These are phyloP conservation scores for Biscogniauxia mediterranea DNA, from an alignment of 2,329 filamentous ascomycete species.

Conservation along the genomic window DNA sequence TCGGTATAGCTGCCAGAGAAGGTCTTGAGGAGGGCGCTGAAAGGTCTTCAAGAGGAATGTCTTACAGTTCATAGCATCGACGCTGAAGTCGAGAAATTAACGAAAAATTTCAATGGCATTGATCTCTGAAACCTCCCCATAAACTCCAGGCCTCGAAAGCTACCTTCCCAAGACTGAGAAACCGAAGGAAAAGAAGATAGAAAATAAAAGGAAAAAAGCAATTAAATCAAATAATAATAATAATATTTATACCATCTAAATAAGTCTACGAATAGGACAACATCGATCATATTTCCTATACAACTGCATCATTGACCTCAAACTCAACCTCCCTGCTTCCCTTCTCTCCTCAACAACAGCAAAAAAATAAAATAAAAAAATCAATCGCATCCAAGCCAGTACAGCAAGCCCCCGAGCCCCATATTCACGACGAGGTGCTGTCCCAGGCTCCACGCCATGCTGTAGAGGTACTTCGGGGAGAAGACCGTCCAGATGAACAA, in stretches of 20 bases:
- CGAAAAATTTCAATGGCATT: too few species aligned
- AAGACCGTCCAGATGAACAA: conserved; percentile 99
- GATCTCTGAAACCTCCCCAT: too few species aligned
- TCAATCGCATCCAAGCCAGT: conserved; percentile 44
- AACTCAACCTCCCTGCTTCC: too few species aligned
- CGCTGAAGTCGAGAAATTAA: neutral
- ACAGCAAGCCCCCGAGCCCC: conserved; percentile 57
- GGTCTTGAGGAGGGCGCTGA: neutral
- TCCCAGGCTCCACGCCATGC: conserved; percentile 80
- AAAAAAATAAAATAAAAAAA: too few species aligned
- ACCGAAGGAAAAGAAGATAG: too few species aligned
- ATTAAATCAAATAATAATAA: too few species aligned
- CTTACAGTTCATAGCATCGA: neutral
- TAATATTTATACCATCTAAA: too few species aligned
- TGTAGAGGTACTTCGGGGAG: conserved; percentile 93
- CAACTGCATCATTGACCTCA: too few species aligned
- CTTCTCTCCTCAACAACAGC: too few species aligned
- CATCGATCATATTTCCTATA: neutral
- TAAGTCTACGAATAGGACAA: neutral
- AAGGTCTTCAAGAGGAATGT: neutral
- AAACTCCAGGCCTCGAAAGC: too few species aligned
- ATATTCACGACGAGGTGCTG: conserved; percentile 78
- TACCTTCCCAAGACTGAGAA: too few species aligned
- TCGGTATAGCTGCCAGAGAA: neutral
- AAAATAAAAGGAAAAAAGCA: too few species aligned